Conservation (phyloP, 352 stramenopile species). For the Achlya hypogyna region DNA sequence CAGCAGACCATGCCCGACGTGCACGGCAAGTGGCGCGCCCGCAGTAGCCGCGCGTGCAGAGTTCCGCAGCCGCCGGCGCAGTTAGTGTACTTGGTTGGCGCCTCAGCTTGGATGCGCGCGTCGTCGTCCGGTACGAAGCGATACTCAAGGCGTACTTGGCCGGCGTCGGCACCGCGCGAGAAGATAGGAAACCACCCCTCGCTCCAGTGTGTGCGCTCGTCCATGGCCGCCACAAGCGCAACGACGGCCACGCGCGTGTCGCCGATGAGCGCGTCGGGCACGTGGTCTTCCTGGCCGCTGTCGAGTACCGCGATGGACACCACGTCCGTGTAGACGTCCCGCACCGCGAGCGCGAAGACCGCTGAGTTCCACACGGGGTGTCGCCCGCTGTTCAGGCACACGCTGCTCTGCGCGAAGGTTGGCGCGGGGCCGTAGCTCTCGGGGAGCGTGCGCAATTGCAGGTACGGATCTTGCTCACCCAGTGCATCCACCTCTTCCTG, state of each 20-base stretch:
- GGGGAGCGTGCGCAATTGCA: slow-evolving; percentile 10
- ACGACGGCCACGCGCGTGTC: slow-evolving; percentile 24
- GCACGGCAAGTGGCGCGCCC: slow-evolving; percentile 25
- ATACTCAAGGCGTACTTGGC: slow-evolving; percentile 42
- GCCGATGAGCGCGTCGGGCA: slow-evolving; percentile 38
- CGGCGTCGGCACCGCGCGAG: slow-evolving; percentile 16
- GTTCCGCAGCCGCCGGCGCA: slow-evolving; percentile 21
- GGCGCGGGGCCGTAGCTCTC: slow-evolving; percentile 22
- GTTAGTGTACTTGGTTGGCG: slow-evolving; percentile 18
- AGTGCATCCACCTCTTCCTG: slow-evolving; percentile 32
- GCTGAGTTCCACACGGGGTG: slow-evolving; percentile 44
- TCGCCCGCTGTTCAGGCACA: slow-evolving; percentile 39
- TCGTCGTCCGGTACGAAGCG: slow-evolving; percentile 30
- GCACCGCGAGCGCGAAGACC: slow-evolving; percentile 26
- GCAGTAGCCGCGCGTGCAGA: slow-evolving; percentile 30
- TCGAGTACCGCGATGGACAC: slow-evolving; percentile 41
- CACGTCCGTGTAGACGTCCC: slow-evolving; percentile 30
- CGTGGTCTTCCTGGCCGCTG: slow-evolving; percentile 47
- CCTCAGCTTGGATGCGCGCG: background rate
- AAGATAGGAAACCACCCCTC: slow-evolving; percentile 43
- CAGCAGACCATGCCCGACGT: slow-evolving; percentile 25
- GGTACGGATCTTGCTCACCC: slow-evolving; percentile 46
- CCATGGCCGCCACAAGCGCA: slow-evolving; percentile 24
- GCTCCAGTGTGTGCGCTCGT: slow-evolving; percentile 29
- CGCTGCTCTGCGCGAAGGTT: slow-evolving; percentile 26